Conservation (phyloP, 352 stramenopile species). For the Phytophthora idaei region DNA sequence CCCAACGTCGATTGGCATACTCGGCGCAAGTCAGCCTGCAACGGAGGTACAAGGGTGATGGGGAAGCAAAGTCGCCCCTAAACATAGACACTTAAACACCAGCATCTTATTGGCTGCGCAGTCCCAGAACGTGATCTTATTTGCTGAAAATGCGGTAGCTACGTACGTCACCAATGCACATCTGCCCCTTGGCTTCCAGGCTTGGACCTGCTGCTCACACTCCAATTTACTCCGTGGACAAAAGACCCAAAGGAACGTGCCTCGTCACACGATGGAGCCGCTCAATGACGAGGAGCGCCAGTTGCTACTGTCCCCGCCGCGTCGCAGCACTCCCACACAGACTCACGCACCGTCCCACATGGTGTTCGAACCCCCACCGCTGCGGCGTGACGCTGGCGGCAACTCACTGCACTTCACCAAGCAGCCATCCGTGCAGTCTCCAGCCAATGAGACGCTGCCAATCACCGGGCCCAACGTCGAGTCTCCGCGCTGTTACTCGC, state of each 20-base stretch:
- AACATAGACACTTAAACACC: neutral
- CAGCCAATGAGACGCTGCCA: conserved; percentile 27
- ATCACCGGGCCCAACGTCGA: conserved; percentile 22
- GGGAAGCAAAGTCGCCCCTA: neutral
- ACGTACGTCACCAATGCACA: conserved; percentile 13
- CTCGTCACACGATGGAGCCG: conserved; percentile 27
- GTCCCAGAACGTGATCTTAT: conserved; percentile 7
- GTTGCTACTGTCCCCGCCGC: conserved; percentile 25
- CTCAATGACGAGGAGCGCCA: conserved; percentile 30
- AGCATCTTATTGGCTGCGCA: conserved; percentile 1
- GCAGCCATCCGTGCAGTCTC: conserved; percentile 10
- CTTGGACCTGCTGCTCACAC: neutral
- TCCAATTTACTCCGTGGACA: conserved; percentile 12
- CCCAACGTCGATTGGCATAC: neutral
- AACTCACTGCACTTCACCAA: conserved; percentile 55
- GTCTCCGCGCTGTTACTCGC: conserved; percentile 29
- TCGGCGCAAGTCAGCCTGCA: conserved; percentile 2
- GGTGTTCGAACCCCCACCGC: conserved; percentile 72
- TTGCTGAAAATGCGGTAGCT: conserved; percentile 21
- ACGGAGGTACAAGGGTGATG: conserved; percentile 16
- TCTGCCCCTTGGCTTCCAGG: neutral
- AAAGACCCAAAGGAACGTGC: neutral
- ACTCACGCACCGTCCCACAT: conserved; percentile 37
- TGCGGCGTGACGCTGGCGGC: conserved; percentile 62
- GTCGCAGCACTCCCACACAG: conserved; percentile 10